A percentile compares a stretch with the other conserved stretches of the same genome.
These are phyloP conservation scores for Salix koriyanagi DNA, from an alignment of 345 rosid genomes.

Conservation along the genomic window DNA sequence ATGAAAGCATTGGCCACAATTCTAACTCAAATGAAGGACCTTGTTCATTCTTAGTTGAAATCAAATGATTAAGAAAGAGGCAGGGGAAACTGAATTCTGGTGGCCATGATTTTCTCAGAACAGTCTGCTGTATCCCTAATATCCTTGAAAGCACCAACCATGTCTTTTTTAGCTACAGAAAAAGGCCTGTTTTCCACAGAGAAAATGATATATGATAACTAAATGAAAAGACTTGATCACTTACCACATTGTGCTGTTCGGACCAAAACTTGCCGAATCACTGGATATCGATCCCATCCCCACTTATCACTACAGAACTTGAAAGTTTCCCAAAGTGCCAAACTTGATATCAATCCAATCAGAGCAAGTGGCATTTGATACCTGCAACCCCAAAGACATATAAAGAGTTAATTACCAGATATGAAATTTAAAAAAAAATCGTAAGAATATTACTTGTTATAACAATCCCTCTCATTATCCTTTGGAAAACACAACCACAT, in stretches of 20 bases:
- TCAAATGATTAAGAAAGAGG: neutral
- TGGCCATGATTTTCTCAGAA: neutral
- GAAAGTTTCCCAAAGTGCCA: conserved; percentile 86
- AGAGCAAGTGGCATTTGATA: conserved; percentile 95
- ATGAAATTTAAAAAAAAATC: neutral
- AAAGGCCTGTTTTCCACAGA: neutral
- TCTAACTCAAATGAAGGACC: neutral
- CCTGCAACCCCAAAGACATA: conserved; percentile 33
- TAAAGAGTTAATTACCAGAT: neutral
- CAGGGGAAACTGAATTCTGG: neutral
- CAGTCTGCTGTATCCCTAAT: neutral
- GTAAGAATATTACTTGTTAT: neutral
- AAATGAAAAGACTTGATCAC: conserved; percentile 13
- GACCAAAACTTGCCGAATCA: conserved; percentile 42
- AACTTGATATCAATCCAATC: conserved; percentile 67
- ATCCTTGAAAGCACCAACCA: neutral
- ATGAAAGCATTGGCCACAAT: neutral
- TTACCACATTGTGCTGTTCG: conserved; percentile 73
- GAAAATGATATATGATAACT: neutral
- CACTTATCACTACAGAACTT: conserved; percentile 62
- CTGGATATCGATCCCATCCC: conserved; percentile 61
- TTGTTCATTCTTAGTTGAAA: neutral
- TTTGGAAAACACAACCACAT: neutral
- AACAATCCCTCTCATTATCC: neutral
- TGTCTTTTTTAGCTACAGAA: neutral